Evolutionary conservation across 495 filamentous ascomycete genomes (phyloP).

Genomic region (Thozetella sp.): DNA sequence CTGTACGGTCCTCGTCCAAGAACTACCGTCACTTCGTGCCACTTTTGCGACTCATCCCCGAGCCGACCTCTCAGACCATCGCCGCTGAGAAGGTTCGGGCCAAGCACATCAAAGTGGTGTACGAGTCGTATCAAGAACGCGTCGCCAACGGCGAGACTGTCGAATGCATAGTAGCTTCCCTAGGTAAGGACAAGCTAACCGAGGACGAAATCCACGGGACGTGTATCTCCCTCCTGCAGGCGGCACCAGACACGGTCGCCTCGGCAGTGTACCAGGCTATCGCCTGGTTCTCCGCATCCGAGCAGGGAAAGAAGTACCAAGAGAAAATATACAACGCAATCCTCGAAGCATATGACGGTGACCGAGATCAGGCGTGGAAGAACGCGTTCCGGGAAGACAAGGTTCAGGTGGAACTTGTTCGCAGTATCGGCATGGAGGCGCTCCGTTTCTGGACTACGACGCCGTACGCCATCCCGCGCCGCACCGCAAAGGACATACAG

Average conservation of each 20-base stretch:
- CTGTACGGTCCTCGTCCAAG: neutral
- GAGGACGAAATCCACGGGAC: neutral
- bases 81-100: neutral
- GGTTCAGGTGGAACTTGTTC: neutral
- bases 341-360: conserved; percentile 1
- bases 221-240: neutral
- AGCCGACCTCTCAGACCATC: neutral
- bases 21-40: conserved; percentile 1
- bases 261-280: neutral
- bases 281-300: neutral
- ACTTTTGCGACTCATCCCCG: neutral
- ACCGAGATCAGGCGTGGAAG: neutral
- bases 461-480: neutral
- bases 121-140: neutral
- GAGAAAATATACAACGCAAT: neutral
- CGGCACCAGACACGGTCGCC: neutral
- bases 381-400: neutral
- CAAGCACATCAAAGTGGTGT: neutral
- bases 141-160: neutral
- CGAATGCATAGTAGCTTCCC: neutral
- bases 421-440: neutral
- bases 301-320: neutral
- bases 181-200: conserved; percentile 1
- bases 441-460: neutral
- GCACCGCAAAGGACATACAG: neutral